Conservation (phyloP, 768 basidiomycete species). For the Lentinula raphanica region DNA sequence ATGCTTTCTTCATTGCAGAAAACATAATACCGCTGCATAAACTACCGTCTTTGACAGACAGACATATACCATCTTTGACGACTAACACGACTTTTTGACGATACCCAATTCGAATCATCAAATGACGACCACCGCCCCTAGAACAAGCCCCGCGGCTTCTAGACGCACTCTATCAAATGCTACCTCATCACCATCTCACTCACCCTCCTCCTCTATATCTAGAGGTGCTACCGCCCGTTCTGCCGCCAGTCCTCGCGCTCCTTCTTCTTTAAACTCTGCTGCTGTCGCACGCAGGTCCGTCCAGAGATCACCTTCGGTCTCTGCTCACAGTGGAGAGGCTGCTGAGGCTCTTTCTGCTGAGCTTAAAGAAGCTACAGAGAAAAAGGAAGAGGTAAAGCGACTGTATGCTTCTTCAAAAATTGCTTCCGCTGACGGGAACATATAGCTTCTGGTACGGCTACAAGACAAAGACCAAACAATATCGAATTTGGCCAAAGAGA, state of each 20-base stretch:
- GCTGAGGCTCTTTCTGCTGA: slow-evolving; percentile 54
- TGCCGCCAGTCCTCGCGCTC: slow-evolving; percentile 51
- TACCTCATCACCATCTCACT: slow-evolving; percentile 36
- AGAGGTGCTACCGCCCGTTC: slow-evolving; percentile 62
- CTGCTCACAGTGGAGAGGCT: slow-evolving; percentile 39
- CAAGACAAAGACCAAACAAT: slow-evolving; percentile 78
- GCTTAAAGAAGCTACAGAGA: slow-evolving; percentile 72
- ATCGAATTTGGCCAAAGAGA: slow-evolving; percentile 54
- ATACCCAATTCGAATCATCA: background rate
- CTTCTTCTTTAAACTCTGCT: slow-evolving; percentile 46
- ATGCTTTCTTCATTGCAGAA: background rate
- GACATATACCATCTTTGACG: slow-evolving; percentile 10
- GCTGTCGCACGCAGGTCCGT: slow-evolving; percentile 44
- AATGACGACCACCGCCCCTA: slow-evolving; percentile 42
- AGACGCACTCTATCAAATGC: slow-evolving; percentile 38
- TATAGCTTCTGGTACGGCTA: slow-evolving; percentile 69
- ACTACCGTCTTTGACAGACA: slow-evolving; percentile 6
- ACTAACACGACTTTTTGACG: slow-evolving; percentile 8
- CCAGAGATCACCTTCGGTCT: slow-evolving; percentile 41
- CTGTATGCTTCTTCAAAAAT: slow-evolving; percentile 3
- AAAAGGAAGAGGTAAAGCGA: slow-evolving; percentile 67
- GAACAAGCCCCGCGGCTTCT: slow-evolving; percentile 38
- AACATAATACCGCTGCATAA: background rate
- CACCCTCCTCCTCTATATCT: slow-evolving; percentile 40
- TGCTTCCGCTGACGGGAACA: slow-evolving; percentile 8